Conservation (phyloP, 257 asterid species). For the Jasminum sambac region DNA sequence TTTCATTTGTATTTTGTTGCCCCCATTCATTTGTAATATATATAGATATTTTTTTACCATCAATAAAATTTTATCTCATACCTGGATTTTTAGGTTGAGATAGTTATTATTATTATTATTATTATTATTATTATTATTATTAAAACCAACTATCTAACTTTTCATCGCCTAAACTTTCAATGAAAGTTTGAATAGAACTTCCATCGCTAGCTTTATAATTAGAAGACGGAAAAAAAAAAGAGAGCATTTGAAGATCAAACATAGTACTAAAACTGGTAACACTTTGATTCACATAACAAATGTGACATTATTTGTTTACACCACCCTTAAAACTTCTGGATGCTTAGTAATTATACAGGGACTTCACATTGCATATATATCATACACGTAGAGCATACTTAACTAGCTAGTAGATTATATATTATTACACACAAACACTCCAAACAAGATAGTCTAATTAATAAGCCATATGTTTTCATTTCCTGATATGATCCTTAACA, state of each 20-base stretch:
- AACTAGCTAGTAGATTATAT: background rate
- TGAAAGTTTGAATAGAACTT: too few species aligned
- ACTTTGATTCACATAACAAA: background rate
- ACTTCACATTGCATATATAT: background rate
- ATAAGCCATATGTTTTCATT: conserved; percentile 31
- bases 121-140: too few species aligned
- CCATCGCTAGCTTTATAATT: too few species aligned
- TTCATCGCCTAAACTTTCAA: too few species aligned
- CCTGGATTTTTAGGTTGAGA: too few species aligned
- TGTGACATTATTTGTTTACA: background rate
- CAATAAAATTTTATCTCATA: too few species aligned
- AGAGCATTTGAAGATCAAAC: background rate
- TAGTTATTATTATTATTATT: too few species aligned
- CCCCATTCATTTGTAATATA: too few species aligned
- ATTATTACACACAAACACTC: background rate
- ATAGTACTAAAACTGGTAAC: background rate
- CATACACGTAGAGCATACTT: background rate
- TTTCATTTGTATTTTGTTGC: too few species aligned
- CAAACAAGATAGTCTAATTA: conserved; percentile 8
- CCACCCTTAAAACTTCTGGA: background rate
- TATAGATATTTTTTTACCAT: too few species aligned
- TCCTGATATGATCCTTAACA: conserved; percentile 32
- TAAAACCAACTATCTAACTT: too few species aligned
- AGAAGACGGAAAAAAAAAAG: too few species aligned
- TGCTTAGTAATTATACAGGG: background rate